Conservation (phyloP, 2,329 filamentous ascomycete genomes). For the Gaeumannomyces tritici region DNA sequence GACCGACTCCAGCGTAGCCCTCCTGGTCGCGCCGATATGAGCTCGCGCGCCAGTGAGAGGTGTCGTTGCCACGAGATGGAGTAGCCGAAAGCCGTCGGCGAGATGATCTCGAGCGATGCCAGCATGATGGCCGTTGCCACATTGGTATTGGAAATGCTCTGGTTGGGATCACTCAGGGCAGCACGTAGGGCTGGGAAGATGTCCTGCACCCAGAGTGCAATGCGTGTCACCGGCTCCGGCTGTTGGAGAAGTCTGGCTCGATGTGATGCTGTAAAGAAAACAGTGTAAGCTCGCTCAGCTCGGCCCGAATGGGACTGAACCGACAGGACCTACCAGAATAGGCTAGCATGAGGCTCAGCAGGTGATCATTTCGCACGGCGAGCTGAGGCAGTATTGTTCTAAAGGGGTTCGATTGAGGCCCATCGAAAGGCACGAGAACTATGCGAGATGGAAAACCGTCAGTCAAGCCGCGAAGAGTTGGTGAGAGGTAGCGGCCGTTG, state of each 20-base stretch:
- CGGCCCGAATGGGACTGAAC: neutral
- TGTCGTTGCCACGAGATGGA: constrained; percentile 74
- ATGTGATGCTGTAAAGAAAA: constrained; percentile 53
- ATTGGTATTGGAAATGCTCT: constrained; percentile 61
- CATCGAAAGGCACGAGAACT: constrained; percentile 40
- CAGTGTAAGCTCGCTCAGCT: neutral
- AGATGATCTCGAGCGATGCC: constrained; percentile 73
- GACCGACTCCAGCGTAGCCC: constrained; percentile 17
- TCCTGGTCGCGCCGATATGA: constrained; percentile 55
- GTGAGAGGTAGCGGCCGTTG: no score
- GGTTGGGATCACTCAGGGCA: constrained; percentile 50
- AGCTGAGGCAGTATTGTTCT: constrained; percentile 43
- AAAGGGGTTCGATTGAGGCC: constrained; percentile 42
- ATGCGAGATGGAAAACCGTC: neutral
- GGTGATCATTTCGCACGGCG: constrained; percentile 59
- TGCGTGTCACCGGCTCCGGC: constrained; percentile 64
- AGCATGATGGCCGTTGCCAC: constrained; percentile 80
- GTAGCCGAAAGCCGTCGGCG: constrained; percentile 72
- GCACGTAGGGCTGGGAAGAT: constrained; percentile 65
- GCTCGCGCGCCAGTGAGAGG: constrained; percentile 62
- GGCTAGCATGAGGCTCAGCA: constrained; percentile 68
- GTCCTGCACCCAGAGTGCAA: constrained; percentile 70
- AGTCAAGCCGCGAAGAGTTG: neutral
- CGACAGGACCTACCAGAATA: constrained; percentile 45
- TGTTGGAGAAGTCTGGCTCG: constrained; percentile 66